Evolutionary conservation across 768 basidiomycete genomes (phyloP).

Genomic region (Imleria badia): DNA sequence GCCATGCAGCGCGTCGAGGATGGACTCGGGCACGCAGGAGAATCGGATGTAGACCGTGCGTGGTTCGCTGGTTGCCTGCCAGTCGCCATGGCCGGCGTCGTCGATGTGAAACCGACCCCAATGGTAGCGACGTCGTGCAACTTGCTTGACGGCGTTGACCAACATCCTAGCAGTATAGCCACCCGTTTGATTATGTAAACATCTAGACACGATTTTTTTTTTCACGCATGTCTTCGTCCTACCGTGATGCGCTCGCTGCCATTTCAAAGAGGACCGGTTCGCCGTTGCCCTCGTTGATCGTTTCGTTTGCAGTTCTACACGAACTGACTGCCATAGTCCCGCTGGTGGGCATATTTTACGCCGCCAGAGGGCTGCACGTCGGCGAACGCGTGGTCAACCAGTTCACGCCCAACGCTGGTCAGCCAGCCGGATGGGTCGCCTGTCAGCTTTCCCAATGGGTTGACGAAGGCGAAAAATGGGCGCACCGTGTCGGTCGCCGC

Average conservation of each 20-base stretch:
- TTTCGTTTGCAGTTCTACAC: slow-evolving; percentile 83
- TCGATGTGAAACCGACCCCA: slow-evolving; percentile 23
- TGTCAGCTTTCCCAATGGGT: slow-evolving; percentile 57
- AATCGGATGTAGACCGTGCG: slow-evolving; percentile 41
- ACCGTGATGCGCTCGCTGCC: slow-evolving; percentile 52
- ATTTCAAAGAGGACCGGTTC: slow-evolving; percentile 71
- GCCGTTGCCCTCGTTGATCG: slow-evolving; percentile 69
- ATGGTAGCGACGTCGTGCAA: slow-evolving; percentile 2
- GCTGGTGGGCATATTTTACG: slow-evolving; percentile 71
- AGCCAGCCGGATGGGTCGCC: slow-evolving; percentile 40
- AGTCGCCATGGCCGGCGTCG: slow-evolving; percentile 20
- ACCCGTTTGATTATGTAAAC: slow-evolving; percentile 25
- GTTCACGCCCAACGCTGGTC: slow-evolving; percentile 24
- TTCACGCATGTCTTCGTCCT: slow-evolving; percentile 35
- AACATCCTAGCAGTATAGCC: slow-evolving; percentile 23
- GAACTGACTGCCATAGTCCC: slow-evolving; percentile 82
- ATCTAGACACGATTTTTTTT: neutral
- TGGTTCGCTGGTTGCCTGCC: slow-evolving; percentile 6
- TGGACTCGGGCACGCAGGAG: slow-evolving; percentile 41
- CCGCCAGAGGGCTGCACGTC: slow-evolving; percentile 61
- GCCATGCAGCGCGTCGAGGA: slow-evolving; percentile 51
- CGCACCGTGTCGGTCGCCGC: slow-evolving; percentile 64
- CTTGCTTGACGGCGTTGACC: slow-evolving; percentile 6
- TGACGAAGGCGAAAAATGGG: slow-evolving; percentile 75
- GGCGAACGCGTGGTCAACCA: slow-evolving; percentile 63